A percentile compares a stretch with the other conserved stretches of the same genome.
These are phyloP conservation scores for Omphalotus guepiniiformis DNA, from an alignment of 768 basidiomycete genomes.

Conservation along the genomic window DNA sequence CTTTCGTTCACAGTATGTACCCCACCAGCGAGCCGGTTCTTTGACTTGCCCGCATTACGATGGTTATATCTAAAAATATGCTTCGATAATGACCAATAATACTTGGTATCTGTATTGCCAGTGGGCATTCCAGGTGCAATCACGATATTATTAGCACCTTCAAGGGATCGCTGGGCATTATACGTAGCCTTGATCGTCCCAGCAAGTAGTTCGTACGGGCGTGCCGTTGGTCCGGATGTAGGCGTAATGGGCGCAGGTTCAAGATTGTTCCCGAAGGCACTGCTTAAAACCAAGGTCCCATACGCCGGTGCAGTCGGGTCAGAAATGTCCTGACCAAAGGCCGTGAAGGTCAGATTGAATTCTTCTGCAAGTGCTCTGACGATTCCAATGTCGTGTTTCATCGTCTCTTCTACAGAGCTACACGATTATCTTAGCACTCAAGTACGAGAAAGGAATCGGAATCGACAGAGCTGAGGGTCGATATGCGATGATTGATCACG, in stretches of 20 bases:
- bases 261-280: slow-evolving; percentile 34
- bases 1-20: slow-evolving; percentile 55
- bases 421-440: not conserved
- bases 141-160: slow-evolving; percentile 13
- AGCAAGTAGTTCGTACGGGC: slow-evolving; percentile 30
- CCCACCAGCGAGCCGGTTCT: slow-evolving; percentile 17
- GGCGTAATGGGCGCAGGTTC: slow-evolving; percentile 49
- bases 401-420: slow-evolving; percentile 33
- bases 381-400: slow-evolving; percentile 23
- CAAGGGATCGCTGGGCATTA: slow-evolving; percentile 22
- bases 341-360: slow-evolving; percentile 36
- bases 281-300: slow-evolving; percentile 32
- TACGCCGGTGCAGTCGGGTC: slow-evolving; percentile 12
- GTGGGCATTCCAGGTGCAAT: slow-evolving; percentile 30
- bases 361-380: slow-evolving; percentile 30
- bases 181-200: slow-evolving; percentile 41
- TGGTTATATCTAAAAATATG: slow-evolving; percentile 49
- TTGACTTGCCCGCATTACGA: slow-evolving; percentile 18
- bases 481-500: slow-evolving; percentile 49
- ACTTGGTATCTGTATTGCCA: slow-evolving; percentile 36
- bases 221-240: slow-evolving; percentile 12
- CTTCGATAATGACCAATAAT: slow-evolving; percentile 27
- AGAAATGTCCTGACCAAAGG: slow-evolving; percentile 31
- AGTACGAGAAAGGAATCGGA: not conserved
- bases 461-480: slow-evolving; percentile 29